These are phyloP conservation scores for Monilinia laxa DNA, from an alignment of 2,329 filamentous ascomycete species.

Conservation along the genomic window DNA sequence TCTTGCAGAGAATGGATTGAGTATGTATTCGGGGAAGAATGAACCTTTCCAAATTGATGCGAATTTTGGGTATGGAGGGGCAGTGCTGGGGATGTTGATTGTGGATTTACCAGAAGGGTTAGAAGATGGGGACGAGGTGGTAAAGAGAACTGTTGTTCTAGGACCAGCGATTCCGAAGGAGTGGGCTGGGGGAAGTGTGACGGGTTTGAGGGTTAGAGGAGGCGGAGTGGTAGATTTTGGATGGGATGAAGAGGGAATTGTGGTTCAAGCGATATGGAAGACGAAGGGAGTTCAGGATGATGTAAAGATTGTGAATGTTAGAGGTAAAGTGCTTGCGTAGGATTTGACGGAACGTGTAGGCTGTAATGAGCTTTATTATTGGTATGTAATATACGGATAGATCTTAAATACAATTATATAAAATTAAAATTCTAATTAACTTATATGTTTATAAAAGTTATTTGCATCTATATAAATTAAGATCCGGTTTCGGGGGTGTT, in stretches of 20 bases:
- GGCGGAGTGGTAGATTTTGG: slow-evolving; percentile 47
- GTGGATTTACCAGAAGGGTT: slow-evolving; percentile 47
- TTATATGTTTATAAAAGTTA: too few relatives aligned
- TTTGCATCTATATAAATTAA: too few relatives aligned
- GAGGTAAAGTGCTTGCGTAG: not conserved
- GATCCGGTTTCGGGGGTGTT: too few relatives aligned
- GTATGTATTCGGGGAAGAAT: slow-evolving; percentile 49
- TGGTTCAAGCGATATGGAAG: not conserved
- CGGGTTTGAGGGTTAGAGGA: slow-evolving; percentile 47
- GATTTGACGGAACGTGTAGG: not conserved
- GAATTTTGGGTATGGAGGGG: slow-evolving; percentile 54
- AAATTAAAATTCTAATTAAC: too few relatives aligned
- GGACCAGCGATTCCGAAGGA: slow-evolving; percentile 49
- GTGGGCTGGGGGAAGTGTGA: slow-evolving; percentile 48
- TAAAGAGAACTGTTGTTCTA: slow-evolving; percentile 41
- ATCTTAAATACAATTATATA: too few relatives aligned
- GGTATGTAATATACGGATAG: too few relatives aligned
- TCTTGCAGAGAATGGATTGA: slow-evolving; percentile 51
- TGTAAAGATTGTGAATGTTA: slow-evolving; percentile 6
- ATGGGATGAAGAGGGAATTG: slow-evolving; percentile 41
- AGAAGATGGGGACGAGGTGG: slow-evolving; percentile 26
- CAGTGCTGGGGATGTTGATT: slow-evolving; percentile 52
- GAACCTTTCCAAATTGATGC: slow-evolving; percentile 59
- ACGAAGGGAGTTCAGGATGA: not conserved
- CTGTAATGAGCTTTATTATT: not conserved